Evolutionary conservation across 495 filamentous ascomycete genomes (phyloP).

Genomic region (Neohortaea acidophila): DNA sequence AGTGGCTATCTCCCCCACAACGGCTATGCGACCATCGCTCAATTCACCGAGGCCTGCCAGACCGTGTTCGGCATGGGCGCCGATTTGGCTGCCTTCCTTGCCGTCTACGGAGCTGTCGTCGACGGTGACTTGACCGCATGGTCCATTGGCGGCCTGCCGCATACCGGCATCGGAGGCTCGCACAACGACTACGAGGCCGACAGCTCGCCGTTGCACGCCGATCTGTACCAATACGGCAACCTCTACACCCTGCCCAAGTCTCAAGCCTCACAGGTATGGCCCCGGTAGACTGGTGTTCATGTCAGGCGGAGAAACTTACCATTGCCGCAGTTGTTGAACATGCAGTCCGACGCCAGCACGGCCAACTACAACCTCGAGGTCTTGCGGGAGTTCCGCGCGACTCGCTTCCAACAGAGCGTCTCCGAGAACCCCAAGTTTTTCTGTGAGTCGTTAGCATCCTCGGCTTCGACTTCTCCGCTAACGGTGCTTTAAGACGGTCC

Average conservation of each 20-base stretch:
- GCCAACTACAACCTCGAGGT: constrained; percentile 24
- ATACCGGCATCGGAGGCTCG: constrained; percentile 35
- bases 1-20: constrained; percentile 40
- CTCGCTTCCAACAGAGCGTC: constrained; percentile 22
- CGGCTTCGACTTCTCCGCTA: background rate
- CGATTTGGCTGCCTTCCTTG: constrained; percentile 36
- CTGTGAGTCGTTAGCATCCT: constrained; percentile 3
- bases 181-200: constrained; percentile 45
- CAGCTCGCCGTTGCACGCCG: constrained; percentile 38
- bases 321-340: constrained; percentile 19
- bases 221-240: constrained; percentile 28
- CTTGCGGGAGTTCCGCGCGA: constrained; percentile 19
- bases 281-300: too few species aligned
- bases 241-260: background rate
- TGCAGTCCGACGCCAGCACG: constrained; percentile 21
- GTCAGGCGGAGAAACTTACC: too few species aligned
- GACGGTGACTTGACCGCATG: constrained; percentile 30
- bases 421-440: constrained; percentile 27
- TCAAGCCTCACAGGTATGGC: background rate
- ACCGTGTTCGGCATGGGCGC: constrained; percentile 18
- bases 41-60: constrained; percentile 26
- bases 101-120: constrained; percentile 36
- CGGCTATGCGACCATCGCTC: constrained; percentile 29
- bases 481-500: constrained; percentile 5
- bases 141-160: constrained; percentile 23